Base-by-base conservation (phyloP, 2,329 filamentous ascomycete species). In the Didymella exigua region DNA sequence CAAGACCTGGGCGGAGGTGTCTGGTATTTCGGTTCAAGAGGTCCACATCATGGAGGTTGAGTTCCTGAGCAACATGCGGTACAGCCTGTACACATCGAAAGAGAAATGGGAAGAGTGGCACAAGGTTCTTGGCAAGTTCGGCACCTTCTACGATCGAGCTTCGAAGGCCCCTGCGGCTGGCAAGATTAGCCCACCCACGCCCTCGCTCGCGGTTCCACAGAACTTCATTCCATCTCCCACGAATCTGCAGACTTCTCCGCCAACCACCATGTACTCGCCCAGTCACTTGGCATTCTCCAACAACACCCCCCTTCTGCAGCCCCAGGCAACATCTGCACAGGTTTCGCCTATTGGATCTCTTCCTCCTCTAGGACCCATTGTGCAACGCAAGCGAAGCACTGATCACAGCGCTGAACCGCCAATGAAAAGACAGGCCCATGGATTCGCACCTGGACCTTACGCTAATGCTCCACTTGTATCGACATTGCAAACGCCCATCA, bases 11-110 rank as follows among this genome's bases (percentile, higher is more conserved):
- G 95, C 93, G 2, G 95, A 99, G 68, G 95, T 99, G 10, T 98
- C 95, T 0, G 90, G 90, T 38, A 96, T 99, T 58, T 87, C 90
- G 1, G 93, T 98, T 11, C 87, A 89, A 57, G 95, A 99, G 76
- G 96, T 99, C 46, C 95, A 99, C 73, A 89, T 97, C 38, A 99
- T 99, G 95, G 95, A 99, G 75, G 95, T 99, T n/a, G 95, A 99
- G 75, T 99, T 99, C 68, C 81, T 99, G 60, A 97, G 93, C 80
- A 98, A 98, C 76, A 96, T 99, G 88, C 87, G 93, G 69, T 99
- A 98, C 77, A 92, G 91, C 66, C 81, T 99, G 7, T 87, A 93
- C 71, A 91, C 91, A 3, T 96, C 93, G 3, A 88, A 91, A 70
- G 83, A 86, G 48, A 86, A 96, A 72, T 99, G 95, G 95, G 83